phyloP scores from a whole-genome alignment of 2,329 filamentous ascomycete species.

The Diplodia mutila region DNA sequence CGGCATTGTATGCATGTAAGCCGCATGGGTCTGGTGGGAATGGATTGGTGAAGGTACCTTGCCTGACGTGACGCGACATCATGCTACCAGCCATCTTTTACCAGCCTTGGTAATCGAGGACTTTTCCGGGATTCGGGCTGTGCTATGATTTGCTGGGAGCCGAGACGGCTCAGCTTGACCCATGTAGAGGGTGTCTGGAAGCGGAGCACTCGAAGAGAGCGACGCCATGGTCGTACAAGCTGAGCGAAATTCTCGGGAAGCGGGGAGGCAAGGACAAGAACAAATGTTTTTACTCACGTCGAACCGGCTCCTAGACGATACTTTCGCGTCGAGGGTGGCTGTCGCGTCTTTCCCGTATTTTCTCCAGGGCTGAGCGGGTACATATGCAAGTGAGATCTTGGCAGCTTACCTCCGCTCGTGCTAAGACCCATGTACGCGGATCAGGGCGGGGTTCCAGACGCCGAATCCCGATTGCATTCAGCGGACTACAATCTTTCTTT shows the following conservation, averaged over 20 bases:
- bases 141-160: neutral
- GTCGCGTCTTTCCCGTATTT: neutral
- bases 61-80: neutral
- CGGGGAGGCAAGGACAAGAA: neutral
- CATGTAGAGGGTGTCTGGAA: neutral
- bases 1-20: slow-evolving; percentile 6
- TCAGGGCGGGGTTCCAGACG: neutral
- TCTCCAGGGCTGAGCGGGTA: neutral
- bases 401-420: slow-evolving; percentile 7
- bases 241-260: neutral
- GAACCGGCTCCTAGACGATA: neutral
- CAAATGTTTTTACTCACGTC: too few relatives aligned
- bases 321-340: neutral
- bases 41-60: neutral
- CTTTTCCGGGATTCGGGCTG: neutral
- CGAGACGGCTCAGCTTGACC: neutral
- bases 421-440: neutral
- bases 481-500: neutral
- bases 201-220: neutral
- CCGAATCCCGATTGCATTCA: neutral
- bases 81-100: neutral
- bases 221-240: neutral
- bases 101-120: neutral
- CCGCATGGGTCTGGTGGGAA: neutral
- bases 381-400: neutral